These are phyloP conservation scores for Tuber indicum DNA, from an alignment of 495 filamentous ascomycete species.

Conservation along the genomic window DNA sequence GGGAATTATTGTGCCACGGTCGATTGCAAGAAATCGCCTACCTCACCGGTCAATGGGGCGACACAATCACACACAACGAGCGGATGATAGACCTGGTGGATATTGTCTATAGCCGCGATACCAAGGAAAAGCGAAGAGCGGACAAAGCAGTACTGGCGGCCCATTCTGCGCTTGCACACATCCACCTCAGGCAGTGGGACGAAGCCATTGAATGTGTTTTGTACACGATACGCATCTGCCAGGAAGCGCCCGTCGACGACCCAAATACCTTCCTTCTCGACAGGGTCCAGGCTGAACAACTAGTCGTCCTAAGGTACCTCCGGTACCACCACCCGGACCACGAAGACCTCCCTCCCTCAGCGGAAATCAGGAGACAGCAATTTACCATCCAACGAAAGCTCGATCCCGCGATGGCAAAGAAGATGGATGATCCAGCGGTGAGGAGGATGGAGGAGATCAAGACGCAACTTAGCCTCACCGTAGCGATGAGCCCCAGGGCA, in stretches of 20 bases:
- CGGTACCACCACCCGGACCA: not conserved
- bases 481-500: not conserved
- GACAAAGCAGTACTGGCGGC: not conserved
- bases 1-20: not conserved
- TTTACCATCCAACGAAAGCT: not conserved
- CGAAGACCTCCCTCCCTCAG: not conserved
- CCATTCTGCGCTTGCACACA: constrained; percentile 2
- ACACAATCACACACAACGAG: not conserved
- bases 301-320: not conserved
- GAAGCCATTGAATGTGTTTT: constrained; percentile 8
- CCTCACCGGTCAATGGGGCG: not conserved
- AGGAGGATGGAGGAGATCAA: not conserved
- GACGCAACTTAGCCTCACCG: not conserved
- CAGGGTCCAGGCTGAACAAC: not conserved
- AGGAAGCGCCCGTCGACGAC: not conserved
- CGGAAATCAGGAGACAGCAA: not conserved
- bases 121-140: not conserved
- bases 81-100: not conserved
- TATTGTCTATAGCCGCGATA: not conserved
- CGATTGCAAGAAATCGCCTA: constrained; percentile 1
- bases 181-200: constrained; percentile 23
- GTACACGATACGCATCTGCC: not conserved
- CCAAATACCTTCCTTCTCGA: not conserved
- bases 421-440: not conserved
- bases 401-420: not conserved